Evolutionary conservation across 129 eudicot species (phyloP).

Genomic region (Artemisia annua): DNA sequence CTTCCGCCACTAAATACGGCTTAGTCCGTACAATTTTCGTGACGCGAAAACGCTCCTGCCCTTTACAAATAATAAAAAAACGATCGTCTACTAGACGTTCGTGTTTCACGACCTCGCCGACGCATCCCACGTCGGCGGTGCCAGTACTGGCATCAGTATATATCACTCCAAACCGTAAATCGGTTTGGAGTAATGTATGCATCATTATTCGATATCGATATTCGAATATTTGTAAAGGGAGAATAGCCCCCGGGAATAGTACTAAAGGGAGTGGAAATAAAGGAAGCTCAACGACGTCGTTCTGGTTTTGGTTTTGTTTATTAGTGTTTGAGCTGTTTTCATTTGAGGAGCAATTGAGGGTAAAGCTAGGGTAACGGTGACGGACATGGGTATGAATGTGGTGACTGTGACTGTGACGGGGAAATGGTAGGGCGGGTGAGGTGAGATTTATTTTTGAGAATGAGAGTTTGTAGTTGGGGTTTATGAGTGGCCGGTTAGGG

Average conservation of each 20-base stretch:
- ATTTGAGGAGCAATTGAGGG: constrained; percentile 4
- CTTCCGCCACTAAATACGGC: constrained; percentile 10
- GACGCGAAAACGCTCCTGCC: constrained; percentile 5
- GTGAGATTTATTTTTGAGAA: too few species aligned
- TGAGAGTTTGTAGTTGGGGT: too few species aligned
- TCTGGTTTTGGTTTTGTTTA: background rate
- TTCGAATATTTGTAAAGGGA: constrained; percentile 4
- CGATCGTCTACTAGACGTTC: constrained; percentile 13
- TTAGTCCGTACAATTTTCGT: constrained; percentile 6
- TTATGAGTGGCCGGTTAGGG: background rate
- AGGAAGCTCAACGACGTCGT: constrained; percentile 15
- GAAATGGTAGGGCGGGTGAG: too few species aligned
- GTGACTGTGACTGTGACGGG: too few species aligned
- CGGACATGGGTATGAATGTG: background rate
- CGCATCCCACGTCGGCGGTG: constrained; percentile 10
- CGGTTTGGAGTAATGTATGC: constrained; percentile 9
- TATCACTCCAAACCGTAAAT: constrained; percentile 2
- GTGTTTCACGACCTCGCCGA: constrained; percentile 1
- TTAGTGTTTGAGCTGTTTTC: background rate
- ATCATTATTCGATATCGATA: constrained; percentile 13
- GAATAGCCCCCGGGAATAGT: constrained; percentile 11
- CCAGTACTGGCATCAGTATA: constrained; percentile 16
- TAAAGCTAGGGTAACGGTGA: constrained; percentile 2
- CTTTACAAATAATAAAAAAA: constrained; percentile 11
- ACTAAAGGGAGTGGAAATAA: background rate